A percentile compares a stretch with the other conserved stretches of the same genome.
phyloP scores from a whole-genome alignment of 805 yeast species.

The Candida ficus region DNA sequence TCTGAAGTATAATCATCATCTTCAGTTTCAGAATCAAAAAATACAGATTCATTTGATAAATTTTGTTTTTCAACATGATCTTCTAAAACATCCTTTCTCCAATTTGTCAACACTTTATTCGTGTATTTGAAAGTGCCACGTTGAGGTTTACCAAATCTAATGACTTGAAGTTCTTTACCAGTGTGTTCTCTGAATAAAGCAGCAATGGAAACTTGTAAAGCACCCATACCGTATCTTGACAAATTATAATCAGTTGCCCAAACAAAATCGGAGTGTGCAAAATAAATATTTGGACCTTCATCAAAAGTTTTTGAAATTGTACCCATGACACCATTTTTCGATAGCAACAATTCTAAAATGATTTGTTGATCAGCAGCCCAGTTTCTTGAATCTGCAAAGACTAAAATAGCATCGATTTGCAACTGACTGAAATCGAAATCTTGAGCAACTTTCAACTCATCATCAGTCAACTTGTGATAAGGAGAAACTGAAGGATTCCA shows the following conservation, averaged over 20 bases:
- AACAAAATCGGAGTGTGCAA: conserved; percentile 88
- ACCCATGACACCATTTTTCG: conserved; percentile 80
- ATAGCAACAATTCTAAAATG: conserved; percentile 71
- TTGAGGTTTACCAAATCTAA: conserved; percentile 87
- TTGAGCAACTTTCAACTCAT: conserved; percentile 49
- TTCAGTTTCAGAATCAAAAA: conserved; percentile 21
- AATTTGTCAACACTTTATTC: conserved; percentile 63
- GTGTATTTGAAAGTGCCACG: conserved; percentile 83
- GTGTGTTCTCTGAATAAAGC: conserved; percentile 83
- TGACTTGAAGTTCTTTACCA: conserved; percentile 72
- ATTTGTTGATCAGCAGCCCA: conserved; percentile 95
- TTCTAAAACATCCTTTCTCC: conserved; percentile 77
- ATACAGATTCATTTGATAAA: conserved; percentile 30
- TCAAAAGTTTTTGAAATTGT: conserved; percentile 64
- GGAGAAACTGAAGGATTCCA: conserved; percentile 88
- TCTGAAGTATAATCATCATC: conserved; percentile 24
- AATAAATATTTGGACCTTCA: conserved; percentile 78
- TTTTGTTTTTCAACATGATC: conserved; percentile 58
- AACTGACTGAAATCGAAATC: conserved; percentile 62
- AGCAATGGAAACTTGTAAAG: conserved; percentile 81
- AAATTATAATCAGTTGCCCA: conserved; percentile 88
- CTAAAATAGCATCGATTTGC: conserved; percentile 74
- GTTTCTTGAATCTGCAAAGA: conserved; percentile 87
- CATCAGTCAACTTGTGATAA: conserved; percentile 72
- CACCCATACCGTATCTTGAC: conserved; percentile 92